These are phyloP conservation scores for Russula abietina DNA, from an alignment of 768 basidiomycete species.

Conservation along the genomic window DNA sequence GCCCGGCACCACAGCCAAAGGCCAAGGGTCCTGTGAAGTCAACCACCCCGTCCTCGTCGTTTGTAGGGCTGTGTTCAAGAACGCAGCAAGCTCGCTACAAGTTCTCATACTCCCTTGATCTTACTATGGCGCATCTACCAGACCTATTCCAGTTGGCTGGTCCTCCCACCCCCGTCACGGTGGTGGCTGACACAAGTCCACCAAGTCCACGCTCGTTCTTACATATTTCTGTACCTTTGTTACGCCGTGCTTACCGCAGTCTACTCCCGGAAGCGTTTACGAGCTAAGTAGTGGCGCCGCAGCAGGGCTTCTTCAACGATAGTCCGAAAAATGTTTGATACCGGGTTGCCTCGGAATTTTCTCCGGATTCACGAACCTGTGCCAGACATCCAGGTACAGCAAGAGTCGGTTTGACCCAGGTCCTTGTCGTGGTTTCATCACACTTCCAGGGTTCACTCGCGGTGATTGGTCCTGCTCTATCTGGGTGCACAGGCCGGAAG, in stretches of 20 bases:
- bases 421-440: neutral
- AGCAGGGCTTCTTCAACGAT: neutral
- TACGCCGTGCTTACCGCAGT: neutral
- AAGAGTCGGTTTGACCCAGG: neutral
- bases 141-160: constrained; percentile 38
- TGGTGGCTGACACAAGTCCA: constrained; percentile 12
- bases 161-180: constrained; percentile 13
- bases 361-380: neutral
- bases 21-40: constrained; percentile 37
- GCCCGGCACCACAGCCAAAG: constrained; percentile 30
- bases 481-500: too few species aligned
- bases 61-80: constrained; percentile 42
- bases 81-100: constrained; percentile 39
- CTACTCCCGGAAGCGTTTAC: neutral
- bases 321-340: neutral
- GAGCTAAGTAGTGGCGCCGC: neutral
- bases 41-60: constrained; percentile 34
- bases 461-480: too few species aligned
- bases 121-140: constrained; percentile 44
- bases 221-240: neutral
- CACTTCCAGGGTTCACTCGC: neutral
- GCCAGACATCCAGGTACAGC: neutral
- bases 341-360: neutral
- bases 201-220: neutral
- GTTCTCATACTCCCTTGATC: constrained; percentile 47